Evolutionary conservation across 1,139 yeast genomes (phyloP), one percentile per base, ranked within the genome.

Genomic region (Pichia sp.): DNA sequence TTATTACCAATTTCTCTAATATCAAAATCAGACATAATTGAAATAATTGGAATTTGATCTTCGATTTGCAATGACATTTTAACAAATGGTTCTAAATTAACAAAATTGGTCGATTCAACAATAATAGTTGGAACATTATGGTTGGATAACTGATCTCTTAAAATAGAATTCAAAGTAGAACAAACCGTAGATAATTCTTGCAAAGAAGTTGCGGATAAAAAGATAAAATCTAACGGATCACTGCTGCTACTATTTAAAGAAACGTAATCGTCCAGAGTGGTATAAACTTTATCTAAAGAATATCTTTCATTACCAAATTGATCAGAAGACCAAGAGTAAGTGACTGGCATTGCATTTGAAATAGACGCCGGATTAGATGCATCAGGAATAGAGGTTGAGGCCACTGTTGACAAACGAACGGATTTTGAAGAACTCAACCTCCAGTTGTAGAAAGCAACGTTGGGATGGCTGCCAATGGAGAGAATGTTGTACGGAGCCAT

Each of bases 1-100:
- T 58, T 56, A 16, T 52, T 41, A 11, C 62, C 63, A 19, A 68
- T 47, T 35, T 43, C 48, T 50, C 83, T 71, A 32, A 80, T 65
- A 54, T 82, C 89, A 40, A 73, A 68, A 55, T 78, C 86, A 40
- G 79, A 72, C 74, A 82, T 72, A 31, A 81, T 71, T 23, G 87
- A 77, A 43, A 78, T 66, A n/a, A 56, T 46, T 15, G 57, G 57
- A 11, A 79, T 64, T 15, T 71, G 60, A 15, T 45, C 48, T 38
- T 65, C 60, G 37, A 72, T 48, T 55, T 66, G 59, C 20, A 63
- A 43, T 4, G 63, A 53, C 50, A 58, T 55, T 41, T 61, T 63
- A 30, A 81, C 70, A 58, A 81, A 82, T 11, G 86, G 83, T 57
- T 82, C 89, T 46, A 83, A 60, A 55, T 80, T 80, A 40, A 83